Evolutionary conservation across 108 stramenopile genomes (phyloP).

Genomic region (Ochromonas danica): DNA sequence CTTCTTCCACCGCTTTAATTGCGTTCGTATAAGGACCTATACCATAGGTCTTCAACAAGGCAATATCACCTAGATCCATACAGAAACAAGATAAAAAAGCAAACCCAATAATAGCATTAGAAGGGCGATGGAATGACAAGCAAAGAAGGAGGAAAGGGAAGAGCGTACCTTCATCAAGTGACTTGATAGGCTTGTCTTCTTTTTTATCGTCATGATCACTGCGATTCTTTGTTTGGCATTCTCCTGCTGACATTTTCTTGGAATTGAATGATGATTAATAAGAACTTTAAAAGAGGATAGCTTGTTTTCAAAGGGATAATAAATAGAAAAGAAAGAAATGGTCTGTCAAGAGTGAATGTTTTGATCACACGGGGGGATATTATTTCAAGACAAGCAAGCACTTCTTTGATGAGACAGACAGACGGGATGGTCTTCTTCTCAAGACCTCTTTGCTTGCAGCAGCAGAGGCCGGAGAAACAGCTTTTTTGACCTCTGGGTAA

Average conservation of each 20-base stretch:
- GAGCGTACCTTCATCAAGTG: constrained; percentile 30
- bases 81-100: neutral
- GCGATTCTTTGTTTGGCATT: constrained; percentile 35
- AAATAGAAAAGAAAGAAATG: no score
- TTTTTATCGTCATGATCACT: constrained; percentile 33
- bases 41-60: constrained; percentile 93
- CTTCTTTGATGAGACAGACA: no score
- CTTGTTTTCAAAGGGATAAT: no score
- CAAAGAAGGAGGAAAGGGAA: neutral
- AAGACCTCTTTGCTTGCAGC: no score
- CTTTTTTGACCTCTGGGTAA: no score
- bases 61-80: constrained; percentile 83
- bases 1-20: constrained; percentile 91
- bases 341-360: no score
- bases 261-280: neutral
- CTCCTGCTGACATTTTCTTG: constrained; percentile 10
- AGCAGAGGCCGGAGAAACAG: no score
- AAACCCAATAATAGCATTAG: neutral
- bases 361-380: no score
- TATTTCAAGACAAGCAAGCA: no score
- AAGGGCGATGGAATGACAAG: constrained; percentile 5
- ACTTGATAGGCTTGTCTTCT: constrained; percentile 25
- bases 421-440: no score
- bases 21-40: constrained; percentile 85
- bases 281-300: no score